phyloP scores from a whole-genome alignment of 164 flowering plant genomes.

The Berberis thunbergii region DNA sequence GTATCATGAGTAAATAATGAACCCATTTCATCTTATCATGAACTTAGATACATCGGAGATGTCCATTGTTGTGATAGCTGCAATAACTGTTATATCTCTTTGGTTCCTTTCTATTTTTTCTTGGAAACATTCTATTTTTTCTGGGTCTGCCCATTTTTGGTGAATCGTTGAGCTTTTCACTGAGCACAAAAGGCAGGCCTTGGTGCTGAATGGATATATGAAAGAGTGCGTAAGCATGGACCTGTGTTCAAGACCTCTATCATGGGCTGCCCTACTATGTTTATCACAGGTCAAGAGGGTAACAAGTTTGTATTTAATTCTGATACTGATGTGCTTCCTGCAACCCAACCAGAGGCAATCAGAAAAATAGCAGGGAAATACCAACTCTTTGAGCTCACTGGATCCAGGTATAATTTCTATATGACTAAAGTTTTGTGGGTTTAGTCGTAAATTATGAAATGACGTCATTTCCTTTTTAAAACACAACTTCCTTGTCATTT shows the following conservation, averaged over 20 bases:
- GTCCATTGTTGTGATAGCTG: too few relatives aligned
- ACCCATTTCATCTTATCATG: too few relatives aligned
- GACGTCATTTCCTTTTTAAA: too few relatives aligned
- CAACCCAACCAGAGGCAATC: constrained; percentile 10
- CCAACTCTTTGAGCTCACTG: constrained; percentile 5
- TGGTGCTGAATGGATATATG: constrained; percentile 11
- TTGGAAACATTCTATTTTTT: constrained; percentile 1
- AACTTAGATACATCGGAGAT: too few relatives aligned
- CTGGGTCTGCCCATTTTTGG: constrained; percentile 16
- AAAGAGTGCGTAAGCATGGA: constrained; percentile 13
- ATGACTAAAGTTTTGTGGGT: too few relatives aligned
- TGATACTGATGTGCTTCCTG: constrained; percentile 4
- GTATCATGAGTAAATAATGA: too few relatives aligned
- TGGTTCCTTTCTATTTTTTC: background rate
- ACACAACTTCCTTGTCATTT: too few relatives aligned
- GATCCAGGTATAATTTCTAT: constrained; percentile 2
- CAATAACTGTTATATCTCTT: too few relatives aligned
- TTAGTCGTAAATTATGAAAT: too few relatives aligned
- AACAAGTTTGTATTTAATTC: constrained; percentile 10
- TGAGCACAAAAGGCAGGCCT: constrained; percentile 2
- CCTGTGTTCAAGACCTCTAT: constrained; percentile 16
- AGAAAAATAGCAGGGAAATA: constrained; percentile 5
- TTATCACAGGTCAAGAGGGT: constrained; percentile 16
- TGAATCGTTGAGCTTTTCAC: constrained; percentile 12
- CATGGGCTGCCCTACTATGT: constrained; percentile 13